These are phyloP conservation scores for Fusarium torreyae DNA, from an alignment of 2,329 filamentous ascomycete genomes.

Conservation along the genomic window DNA sequence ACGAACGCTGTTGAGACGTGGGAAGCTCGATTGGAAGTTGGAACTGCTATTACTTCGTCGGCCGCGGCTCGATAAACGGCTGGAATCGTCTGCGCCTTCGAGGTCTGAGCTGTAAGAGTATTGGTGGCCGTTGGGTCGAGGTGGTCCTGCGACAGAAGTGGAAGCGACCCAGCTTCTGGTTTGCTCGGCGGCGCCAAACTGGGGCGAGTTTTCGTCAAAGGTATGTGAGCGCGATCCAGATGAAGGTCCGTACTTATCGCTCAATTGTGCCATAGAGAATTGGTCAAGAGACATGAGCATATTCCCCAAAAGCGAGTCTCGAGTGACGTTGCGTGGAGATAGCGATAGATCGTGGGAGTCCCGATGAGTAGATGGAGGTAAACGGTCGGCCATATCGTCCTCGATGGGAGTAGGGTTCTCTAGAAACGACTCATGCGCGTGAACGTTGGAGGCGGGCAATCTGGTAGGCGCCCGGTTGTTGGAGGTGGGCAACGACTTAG, in stretches of 20 bases:
- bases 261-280: conserved; percentile 71
- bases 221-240: conserved; percentile 48
- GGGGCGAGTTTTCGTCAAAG: conserved; percentile 48
- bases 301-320: conserved; percentile 94
- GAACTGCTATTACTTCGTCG: conserved; percentile 87
- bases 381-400: conserved; percentile 50
- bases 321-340: conserved; percentile 80
- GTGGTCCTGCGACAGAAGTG: conserved; percentile 44
- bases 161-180: conserved; percentile 52
- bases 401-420: conserved; percentile 51
- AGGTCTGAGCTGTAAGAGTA: conserved; percentile 75
- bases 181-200: conserved; percentile 52
- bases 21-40: conserved; percentile 73
- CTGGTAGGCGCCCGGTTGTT: conserved; percentile 48
- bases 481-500: conserved; percentile 44
- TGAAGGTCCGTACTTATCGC: conserved; percentile 46
- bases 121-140: conserved; percentile 51
- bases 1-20: conserved; percentile 75
- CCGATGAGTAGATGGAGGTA: conserved; percentile 55
- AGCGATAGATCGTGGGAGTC: conserved; percentile 91
- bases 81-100: conserved; percentile 69
- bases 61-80: conserved; percentile 69
- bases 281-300: conserved; percentile 95
- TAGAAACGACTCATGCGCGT: conserved; percentile 51
- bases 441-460: conserved; percentile 39